Evolutionary conservation across 306 rosid genomes (phyloP).

Genomic region (Benincasa hispida): DNA sequence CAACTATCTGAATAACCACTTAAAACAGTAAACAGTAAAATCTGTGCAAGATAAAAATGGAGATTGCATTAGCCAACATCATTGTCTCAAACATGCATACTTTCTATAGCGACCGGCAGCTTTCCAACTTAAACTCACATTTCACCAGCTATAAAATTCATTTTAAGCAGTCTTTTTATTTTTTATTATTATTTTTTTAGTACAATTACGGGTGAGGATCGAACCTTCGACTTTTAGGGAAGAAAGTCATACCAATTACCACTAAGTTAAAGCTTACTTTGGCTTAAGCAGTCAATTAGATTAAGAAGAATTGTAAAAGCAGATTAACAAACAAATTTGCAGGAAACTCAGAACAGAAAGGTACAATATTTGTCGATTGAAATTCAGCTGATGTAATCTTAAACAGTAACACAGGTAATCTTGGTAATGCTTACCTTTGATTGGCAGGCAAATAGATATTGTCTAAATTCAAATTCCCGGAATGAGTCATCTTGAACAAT

Average conservation of each 20-base stretch:
- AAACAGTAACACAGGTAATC: constrained; percentile 2
- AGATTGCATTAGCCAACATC: neutral
- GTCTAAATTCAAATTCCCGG: constrained; percentile 95
- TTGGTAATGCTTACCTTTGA: constrained; percentile 54
- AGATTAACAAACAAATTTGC: neutral
- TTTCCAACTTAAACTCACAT: neutral
- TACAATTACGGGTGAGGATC: too few species aligned
- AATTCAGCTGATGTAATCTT: neutral
- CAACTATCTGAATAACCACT: neutral
- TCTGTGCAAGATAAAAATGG: neutral
- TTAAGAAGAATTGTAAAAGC: neutral
- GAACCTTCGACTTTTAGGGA: too few species aligned
- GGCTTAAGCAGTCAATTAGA: neutral
- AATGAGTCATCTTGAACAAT: constrained; percentile 93
- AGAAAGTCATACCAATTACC: too few species aligned
- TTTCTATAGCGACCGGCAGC: neutral
- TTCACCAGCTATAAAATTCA: neutral
- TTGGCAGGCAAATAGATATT: constrained; percentile 88
- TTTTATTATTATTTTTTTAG: too few species aligned
- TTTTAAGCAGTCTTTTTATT: neutral
- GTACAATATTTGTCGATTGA: neutral
- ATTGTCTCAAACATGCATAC: neutral
- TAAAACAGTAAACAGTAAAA: neutral
- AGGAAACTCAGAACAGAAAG: neutral
- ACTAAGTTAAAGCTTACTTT: too few species aligned